Evolutionary conservation across 345 rosid species (phyloP), one percentile per base, ranked within the genome.

Genomic region (Diplotaxis tenuifolia): DNA sequence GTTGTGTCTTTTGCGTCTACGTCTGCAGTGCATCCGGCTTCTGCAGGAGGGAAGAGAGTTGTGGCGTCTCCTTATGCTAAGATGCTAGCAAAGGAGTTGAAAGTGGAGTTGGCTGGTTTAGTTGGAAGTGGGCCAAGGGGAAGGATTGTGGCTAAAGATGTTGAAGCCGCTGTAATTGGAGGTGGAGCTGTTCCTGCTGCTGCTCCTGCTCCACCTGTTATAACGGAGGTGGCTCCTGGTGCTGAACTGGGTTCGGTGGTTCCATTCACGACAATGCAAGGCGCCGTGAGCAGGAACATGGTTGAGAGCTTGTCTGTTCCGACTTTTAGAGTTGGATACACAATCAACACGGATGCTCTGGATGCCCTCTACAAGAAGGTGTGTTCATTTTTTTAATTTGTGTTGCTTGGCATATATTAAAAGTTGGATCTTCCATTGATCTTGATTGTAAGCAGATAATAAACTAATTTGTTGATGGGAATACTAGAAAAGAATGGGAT

Each of bases 121-220:
- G 79, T 76, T 57, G 96, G 96, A 29, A 89, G 88, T 84, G 98
- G 98, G 1, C 98, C 98, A 0, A 62, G 79, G 85, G 98, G 98
- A 16, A 91, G 98, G 78, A 91, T 93, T 79, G 98, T 93, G 71
- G 96, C 98, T 28, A 91, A 93, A 80, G 97, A 95, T 72, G 96
- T 92, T 29, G 96, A 91, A 75, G 89, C 87, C 0, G 93, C 88
- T 9, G 80, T 79, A 0, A 82, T 67, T 2, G 74, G 75, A 0
- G 68, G 81, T 14, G 71, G 61, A 9, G 42, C 38, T 7, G 10
- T n/a, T n/a, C n/a, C n/a, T 4, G 2, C 54, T 50, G 57, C 38
- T 6, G 14, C 72, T 0, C 40, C 52, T 6, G 9, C 75, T 1
- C 16, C 65, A 4, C 74, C 76, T 7, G 71, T 75, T 12, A 57